Evolutionary conservation across 2,329 filamentous ascomycete species (phyloP).

Genomic region (Epichloe gansuensis): DNA sequence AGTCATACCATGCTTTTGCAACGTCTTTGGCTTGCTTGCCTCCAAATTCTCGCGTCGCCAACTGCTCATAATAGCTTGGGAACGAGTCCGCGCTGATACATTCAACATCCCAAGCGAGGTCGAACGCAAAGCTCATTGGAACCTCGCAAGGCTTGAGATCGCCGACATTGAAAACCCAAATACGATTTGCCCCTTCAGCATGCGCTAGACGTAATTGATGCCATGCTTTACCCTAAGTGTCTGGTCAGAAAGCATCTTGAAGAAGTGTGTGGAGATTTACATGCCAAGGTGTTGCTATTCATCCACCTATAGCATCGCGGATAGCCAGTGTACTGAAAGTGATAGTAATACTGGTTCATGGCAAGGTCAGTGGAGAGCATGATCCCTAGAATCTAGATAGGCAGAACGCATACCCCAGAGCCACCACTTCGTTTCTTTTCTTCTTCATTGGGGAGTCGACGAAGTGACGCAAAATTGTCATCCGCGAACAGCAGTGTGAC

Average conservation of each 20-base stretch:
- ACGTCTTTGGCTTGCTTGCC: slow-evolving; percentile 31
- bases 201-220: slow-evolving; percentile 47
- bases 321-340: slow-evolving; percentile 51
- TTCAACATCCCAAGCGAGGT: slow-evolving; percentile 43
- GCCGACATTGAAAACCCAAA: slow-evolving; percentile 53
- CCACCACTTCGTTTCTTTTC: slow-evolving; percentile 43
- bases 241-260: not conserved
- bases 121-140: slow-evolving; percentile 42
- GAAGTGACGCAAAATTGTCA: slow-evolving; percentile 50
- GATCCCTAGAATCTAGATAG: too few relatives aligned
- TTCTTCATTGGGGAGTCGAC: slow-evolving; percentile 40
- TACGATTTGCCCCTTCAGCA: slow-evolving; percentile 31
- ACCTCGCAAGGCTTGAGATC: slow-evolving; percentile 48
- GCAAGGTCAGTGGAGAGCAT: not conserved
- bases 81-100: slow-evolving; percentile 27
- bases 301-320: slow-evolving; percentile 51
- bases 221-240: slow-evolving; percentile 22
- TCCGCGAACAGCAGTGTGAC: slow-evolving; percentile 51
- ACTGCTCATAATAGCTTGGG: slow-evolving; percentile 30
- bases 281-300: slow-evolving; percentile 45
- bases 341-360: slow-evolving; percentile 30
- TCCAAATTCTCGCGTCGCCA: slow-evolving; percentile 40
- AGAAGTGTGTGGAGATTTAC: not conserved
- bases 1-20: slow-evolving; percentile 38
- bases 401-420: slow-evolving; percentile 32